Conservation (phyloP, 2,329 filamentous ascomycete genomes). For the Cytospora mali region DNA sequence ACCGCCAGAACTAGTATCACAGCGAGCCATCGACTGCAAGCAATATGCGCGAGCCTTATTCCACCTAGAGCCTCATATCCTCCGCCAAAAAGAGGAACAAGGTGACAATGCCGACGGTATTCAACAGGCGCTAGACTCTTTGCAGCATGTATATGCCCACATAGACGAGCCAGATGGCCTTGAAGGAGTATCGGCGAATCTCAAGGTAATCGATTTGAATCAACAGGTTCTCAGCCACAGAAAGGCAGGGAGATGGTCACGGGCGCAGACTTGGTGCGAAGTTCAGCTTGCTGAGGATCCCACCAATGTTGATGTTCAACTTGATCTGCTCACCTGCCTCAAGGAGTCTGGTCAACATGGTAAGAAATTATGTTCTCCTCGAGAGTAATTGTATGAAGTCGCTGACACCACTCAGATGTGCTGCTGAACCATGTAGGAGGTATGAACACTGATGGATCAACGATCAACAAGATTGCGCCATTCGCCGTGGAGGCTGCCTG, state of each 20-base stretch:
- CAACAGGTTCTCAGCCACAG: conserved; percentile 92
- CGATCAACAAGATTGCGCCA: conserved; percentile 68
- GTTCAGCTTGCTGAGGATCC: conserved; percentile 81
- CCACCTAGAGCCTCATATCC: conserved; percentile 82
- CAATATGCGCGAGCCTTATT: conserved; percentile 92
- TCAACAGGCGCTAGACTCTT: conserved; percentile 70
- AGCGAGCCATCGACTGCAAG: conserved; percentile 87
- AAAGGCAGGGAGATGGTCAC: conserved; percentile 90
- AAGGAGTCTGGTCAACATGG: conserved; percentile 96
- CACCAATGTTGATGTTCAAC: conserved; percentile 73
- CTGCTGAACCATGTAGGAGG: conserved; percentile 85
- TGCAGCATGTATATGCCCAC: conserved; percentile 94
- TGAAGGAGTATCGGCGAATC: conserved; percentile 87
- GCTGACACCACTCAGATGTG: conserved; percentile 60
- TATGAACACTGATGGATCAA: conserved; percentile 59
- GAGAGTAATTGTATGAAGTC: neutral
- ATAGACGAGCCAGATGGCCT: conserved; percentile 98
- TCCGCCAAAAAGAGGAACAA: conserved; percentile 58
- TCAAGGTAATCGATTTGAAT: conserved; percentile 85
- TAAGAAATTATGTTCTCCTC: conserved; percentile 44
- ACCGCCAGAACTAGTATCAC: conserved; percentile 73
- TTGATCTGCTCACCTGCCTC: conserved; percentile 82
- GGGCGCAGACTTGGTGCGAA: conserved; percentile 97
- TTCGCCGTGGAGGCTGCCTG: conserved; percentile 91
- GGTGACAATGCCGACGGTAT: conserved; percentile 53